A percentile compares a stretch with the other conserved stretches of the same genome.
These are phyloP conservation scores for Fusarium piperis DNA, from an alignment of 2,329 filamentous ascomycete species.

Conservation along the genomic window DNA sequence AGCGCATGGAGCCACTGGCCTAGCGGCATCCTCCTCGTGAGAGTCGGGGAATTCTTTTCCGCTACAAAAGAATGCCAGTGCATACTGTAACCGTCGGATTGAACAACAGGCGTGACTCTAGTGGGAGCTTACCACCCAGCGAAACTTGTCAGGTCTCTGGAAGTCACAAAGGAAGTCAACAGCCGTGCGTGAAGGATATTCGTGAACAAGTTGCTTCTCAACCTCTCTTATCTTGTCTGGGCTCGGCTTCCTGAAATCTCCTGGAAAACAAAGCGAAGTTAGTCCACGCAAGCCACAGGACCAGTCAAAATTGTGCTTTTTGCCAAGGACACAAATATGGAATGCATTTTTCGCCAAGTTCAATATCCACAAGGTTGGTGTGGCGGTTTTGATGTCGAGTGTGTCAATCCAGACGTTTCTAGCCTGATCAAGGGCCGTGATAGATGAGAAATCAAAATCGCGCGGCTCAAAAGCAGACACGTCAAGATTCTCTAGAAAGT, in stretches of 20 bases:
- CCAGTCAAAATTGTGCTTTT: too few relatives aligned
- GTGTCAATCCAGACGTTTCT: too few relatives aligned
- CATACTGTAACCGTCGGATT: background rate
- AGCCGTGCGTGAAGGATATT: background rate
- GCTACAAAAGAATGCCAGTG: background rate
- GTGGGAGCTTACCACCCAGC: background rate
- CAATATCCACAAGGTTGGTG: too few relatives aligned
- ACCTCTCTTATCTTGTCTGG: background rate
- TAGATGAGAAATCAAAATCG: background rate
- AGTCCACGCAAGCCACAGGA: too few relatives aligned
- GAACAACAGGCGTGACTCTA: fast-evolving
- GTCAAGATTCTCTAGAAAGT: background rate
- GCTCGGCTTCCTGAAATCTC: too few relatives aligned
- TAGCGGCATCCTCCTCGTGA: background rate
- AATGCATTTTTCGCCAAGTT: too few relatives aligned
- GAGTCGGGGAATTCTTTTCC: background rate
- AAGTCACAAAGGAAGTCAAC: background rate
- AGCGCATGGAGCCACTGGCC: too few relatives aligned
- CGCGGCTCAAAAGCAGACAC: background rate
- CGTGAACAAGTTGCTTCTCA: background rate
- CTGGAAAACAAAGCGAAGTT: too few relatives aligned
- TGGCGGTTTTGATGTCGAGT: too few relatives aligned
- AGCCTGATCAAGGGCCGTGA: background rate
- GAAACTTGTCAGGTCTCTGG: background rate
- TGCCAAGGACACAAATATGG: too few relatives aligned